Conservation (phyloP, 1,284 basidiomycete species). For the Tremellales sp. region DNA sequence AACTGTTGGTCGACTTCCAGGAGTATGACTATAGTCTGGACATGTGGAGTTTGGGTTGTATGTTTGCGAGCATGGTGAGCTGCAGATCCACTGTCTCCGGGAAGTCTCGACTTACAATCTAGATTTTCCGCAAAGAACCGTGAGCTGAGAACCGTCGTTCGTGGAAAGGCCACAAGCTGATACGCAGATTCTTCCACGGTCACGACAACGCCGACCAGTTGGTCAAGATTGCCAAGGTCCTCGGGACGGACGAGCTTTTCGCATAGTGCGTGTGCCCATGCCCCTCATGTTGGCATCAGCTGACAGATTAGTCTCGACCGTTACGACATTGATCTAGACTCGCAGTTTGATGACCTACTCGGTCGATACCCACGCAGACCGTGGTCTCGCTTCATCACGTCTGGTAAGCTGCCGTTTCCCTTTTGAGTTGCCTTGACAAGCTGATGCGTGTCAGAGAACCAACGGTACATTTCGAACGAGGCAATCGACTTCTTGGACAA, state of each 20-base stretch:
- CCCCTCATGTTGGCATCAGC: background rate
- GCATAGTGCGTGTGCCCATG: constrained; percentile 48
- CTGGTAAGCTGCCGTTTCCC: constrained; percentile 15
- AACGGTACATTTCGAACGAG: constrained; percentile 95
- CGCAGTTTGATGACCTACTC: constrained; percentile 84
- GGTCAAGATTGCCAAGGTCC: constrained; percentile 96
- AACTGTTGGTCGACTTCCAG: constrained; percentile 95
- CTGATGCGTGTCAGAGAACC: constrained; percentile 64
- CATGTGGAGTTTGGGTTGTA: constrained; percentile 98
- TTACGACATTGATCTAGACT: constrained; percentile 88
- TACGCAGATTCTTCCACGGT: constrained; percentile 85
- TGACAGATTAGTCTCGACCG: constrained; percentile 62
- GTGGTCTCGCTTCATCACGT: constrained; percentile 89
- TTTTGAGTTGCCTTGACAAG: background rate
- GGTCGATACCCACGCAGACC: constrained; percentile 89
- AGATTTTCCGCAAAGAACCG: constrained; percentile 99
- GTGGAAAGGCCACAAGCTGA: background rate
- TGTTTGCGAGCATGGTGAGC: constrained; percentile 96
- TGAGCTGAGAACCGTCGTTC: constrained; percentile 3
- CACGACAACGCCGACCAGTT: constrained; percentile 99
- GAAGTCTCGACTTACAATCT: background rate
- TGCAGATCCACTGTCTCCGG: background rate
- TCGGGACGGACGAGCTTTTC: constrained; percentile 94
- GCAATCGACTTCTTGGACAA: constrained; percentile 97
- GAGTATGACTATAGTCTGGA: constrained; percentile 96